Base-by-base conservation (phyloP, 257 asterid species). In the Vinca minor region DNA sequence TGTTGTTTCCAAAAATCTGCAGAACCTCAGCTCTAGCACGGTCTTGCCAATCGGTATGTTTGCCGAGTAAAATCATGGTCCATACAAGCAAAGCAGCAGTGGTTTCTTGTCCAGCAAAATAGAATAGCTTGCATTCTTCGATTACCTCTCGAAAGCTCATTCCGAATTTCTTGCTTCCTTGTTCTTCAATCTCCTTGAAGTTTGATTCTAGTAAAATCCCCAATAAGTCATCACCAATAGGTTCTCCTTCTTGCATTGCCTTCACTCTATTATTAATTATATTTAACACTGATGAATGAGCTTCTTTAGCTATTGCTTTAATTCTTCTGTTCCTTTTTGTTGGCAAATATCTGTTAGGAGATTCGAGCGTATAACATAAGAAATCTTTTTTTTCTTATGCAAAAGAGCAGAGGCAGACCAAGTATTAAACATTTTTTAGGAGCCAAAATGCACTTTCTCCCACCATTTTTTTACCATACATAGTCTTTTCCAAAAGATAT, bases 251-350 rank as follows among this genome's bases (percentile, higher is more conserved):
- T 58, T 80, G 70, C 23, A 84, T 74, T 3, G 72, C 73, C 26
- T 67, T 64, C 76, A 75, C 67, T 58, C 88, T 73, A 36, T 74
- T 74, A 11, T 61, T 62, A 38, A 84, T 76, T 35, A 86, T 72
- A 0, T 71, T 64, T 31, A 76, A 73, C 15, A 84, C 39, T 3
- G 71, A 67, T 8, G 68, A 64, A 26, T 77, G 70, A 1, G 77
- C 78, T 65, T 82, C 79, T 61, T 38, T 78, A 41, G n/a, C 63
- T 10, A 83, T 71, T 34, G 71, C 71, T 73, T 69, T 78, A 61
- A 84, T 77, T 63, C 77, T 78, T 64, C 74, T 65, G 53, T 74
- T 82, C 2, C 62, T 29, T 70, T 69, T 73, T 2, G 85, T 84
- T 0, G 88, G 95, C 62, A 86, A 39, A 66, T 58, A 72, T 65